Evolutionary conservation across 1,139 yeast species (phyloP), one percentile per base, ranked within the genome.

Genomic region (Arxiozyma bovina): DNA sequence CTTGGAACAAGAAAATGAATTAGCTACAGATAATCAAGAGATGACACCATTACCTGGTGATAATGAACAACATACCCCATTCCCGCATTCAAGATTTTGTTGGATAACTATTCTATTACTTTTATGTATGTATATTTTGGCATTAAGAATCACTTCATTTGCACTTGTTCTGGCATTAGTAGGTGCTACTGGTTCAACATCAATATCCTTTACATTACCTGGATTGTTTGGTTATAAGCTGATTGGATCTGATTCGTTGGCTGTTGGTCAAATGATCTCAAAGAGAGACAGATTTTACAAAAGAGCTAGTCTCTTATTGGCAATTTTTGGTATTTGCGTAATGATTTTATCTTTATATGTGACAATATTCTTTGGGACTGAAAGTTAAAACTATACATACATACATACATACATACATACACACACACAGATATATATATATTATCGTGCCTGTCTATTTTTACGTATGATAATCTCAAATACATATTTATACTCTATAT

Each of bases 131-230:
- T 89, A 87, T 66, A 61, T 79, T 4, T 75, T 87, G 11, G 96
- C 97, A 0, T 72, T 86, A 51, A 71, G 81, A 1, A 87, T 91
- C 7, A 73, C 77, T 1, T 87, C 96, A 1, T 82, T 91, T 63
- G 97, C 89, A 53, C 80, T 84, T 55, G 94, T 93, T 47, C 74
- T 91, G 59, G 91, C 97, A 4, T 77, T 90, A 65, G 97, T 91
- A 5, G 98, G 98, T 6, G 87, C 96, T 3, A 90, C 97, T 0
- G 98, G 98, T 1, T 88, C 96, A 1, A 91, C 98, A 0, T 81
- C 96, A 25, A 91, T 91, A 57, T 88, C 96, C 45, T 91, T 91
- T 66, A 90, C 89, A 48, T 76, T 91, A 55, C 98, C 98, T 0
- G 98, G 98, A 0, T 73, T 90, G 49, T 90, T 91, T 69, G 96